phyloP scores from a whole-genome alignment of 441 rosid species.

The Flueggea neowawraea region DNA sequence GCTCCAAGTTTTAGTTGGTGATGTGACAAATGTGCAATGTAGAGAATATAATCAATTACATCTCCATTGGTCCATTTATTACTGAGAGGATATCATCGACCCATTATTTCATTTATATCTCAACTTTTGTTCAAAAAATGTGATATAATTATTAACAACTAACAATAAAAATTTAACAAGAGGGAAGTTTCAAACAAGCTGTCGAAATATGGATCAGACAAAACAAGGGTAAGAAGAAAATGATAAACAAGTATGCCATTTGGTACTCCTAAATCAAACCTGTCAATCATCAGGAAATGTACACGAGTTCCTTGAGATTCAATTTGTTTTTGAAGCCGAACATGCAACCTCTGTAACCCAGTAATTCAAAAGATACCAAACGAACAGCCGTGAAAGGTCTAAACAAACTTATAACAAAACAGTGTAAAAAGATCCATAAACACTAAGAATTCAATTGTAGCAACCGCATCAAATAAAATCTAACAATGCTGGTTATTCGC shows the following conservation, averaged over 20 bases:
- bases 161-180: too few species aligned
- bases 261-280: conserved; percentile 21
- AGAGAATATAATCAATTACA: too few species aligned
- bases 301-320: conserved; percentile 42
- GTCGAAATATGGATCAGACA: neutral
- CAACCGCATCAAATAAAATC: too few species aligned
- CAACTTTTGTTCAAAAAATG: too few species aligned
- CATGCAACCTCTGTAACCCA: conserved; percentile 50
- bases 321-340: conserved; percentile 42
- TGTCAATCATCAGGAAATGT: conserved; percentile 72
- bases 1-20: too few species aligned
- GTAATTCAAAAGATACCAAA: neutral
- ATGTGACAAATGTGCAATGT: too few species aligned
- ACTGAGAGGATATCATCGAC: too few species aligned
- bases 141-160: too few species aligned
- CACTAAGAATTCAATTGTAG: neutral
- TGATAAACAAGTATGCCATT: neutral
- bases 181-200: too few species aligned
- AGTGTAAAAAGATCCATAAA: neutral
- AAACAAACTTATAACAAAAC: neutral
- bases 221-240: neutral
- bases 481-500: too few species aligned
- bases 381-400: neutral
- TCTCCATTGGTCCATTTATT: too few species aligned
- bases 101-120: too few species aligned